Conservation (phyloP, 176 grass and related monocot genomes). For the Olyra latifolia region DNA sequence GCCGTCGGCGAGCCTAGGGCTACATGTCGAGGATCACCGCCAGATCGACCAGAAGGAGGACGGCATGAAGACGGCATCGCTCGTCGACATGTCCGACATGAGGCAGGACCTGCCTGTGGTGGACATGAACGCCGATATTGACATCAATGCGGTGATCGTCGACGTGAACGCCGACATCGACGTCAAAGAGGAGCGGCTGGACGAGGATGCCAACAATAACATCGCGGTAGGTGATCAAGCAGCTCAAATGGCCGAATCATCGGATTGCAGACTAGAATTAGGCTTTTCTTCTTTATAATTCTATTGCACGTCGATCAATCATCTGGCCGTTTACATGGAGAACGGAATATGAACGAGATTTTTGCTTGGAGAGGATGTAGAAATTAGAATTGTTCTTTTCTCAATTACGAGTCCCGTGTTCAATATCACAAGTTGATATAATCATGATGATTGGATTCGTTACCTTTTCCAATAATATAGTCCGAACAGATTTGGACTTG, state of each 20-base stretch:
- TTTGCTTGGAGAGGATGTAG: neutral
- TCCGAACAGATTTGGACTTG: neutral
- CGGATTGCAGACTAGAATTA: conserved; percentile 53
- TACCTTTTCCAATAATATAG: neutral
- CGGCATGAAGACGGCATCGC: conserved; percentile 34
- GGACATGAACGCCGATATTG: conserved; percentile 14
- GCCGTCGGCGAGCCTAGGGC: neutral
- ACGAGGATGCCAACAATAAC: conserved; percentile 3
- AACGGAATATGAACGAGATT: neutral
- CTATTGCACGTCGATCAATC: neutral
- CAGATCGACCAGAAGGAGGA: conserved; percentile 25
- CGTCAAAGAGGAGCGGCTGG: conserved; percentile 20
- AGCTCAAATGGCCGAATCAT: conserved; percentile 34
- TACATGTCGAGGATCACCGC: conserved; percentile 23
- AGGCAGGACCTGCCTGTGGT: conserved; percentile 3
- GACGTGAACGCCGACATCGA: conserved; percentile 16
- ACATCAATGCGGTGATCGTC: neutral
- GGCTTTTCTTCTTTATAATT: conserved; percentile 41
- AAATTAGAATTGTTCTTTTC: neutral
- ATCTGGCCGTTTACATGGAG: neutral
- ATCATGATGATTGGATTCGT: neutral
- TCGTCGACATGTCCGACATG: conserved; percentile 39
- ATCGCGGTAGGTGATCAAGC: neutral
- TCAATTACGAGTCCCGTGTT: neutral
- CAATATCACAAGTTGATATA: neutral